A percentile compares a stretch with the other conserved stretches of the same genome.
Evolutionary conservation across 257 asterid species (phyloP).

Genomic region (Forsythia viridissima): DNA sequence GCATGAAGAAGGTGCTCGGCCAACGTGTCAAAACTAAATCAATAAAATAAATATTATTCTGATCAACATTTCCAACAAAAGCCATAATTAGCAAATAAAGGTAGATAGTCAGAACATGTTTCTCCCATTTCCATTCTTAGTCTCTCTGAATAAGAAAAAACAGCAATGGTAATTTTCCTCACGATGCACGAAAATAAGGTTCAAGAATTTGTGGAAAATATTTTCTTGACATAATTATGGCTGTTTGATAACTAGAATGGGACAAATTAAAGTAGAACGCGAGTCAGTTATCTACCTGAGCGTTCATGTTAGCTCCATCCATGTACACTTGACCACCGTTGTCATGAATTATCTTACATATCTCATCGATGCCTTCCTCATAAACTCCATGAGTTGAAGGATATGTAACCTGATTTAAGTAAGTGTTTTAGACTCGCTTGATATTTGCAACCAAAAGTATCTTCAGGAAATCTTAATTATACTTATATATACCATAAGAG

Average conservation of each 20-base stretch:
- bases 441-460: constrained; percentile 11
- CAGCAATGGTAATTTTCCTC: not conserved
- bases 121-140: not conserved
- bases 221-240: not conserved
- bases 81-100: not conserved
- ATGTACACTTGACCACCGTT: constrained; percentile 99
- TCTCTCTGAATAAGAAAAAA: not conserved
- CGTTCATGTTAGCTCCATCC: constrained; percentile 99
- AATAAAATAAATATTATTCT: not conserved
- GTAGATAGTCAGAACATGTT: not conserved
- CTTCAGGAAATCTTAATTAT: not conserved
- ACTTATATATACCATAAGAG: constrained; percentile 74
- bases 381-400: constrained; percentile 99
- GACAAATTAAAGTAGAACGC: not conserved
- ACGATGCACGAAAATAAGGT: not conserved
- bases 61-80: not conserved
- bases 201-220: not conserved
- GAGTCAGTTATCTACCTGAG: constrained; percentile 63
- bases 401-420: constrained; percentile 75
- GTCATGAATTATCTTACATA: constrained; percentile 91
- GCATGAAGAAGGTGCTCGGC: not conserved
- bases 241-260: not conserved
- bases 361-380: constrained; percentile 97
- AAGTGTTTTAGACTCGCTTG: not conserved
- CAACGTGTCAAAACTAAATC: not conserved